These are phyloP conservation scores for Artemisia annua DNA, from an alignment of 129 eudicot species.

Conservation along the genomic window DNA sequence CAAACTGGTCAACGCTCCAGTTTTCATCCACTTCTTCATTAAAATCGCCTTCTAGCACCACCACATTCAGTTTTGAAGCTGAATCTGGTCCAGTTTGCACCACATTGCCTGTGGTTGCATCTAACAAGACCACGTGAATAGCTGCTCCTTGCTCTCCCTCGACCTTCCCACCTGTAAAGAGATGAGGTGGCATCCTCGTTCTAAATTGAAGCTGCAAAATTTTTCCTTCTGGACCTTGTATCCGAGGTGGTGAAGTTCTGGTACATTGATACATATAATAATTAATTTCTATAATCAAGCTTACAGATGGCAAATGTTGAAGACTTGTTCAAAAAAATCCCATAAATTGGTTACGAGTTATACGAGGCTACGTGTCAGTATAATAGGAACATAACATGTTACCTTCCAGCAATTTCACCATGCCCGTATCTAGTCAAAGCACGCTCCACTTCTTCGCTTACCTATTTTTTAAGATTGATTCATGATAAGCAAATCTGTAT, in stretches of 20 bases:
- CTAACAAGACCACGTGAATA: conserved; percentile 46
- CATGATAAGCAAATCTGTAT: conserved; percentile 5
- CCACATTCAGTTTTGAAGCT: conserved; percentile 46
- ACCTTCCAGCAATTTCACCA: conserved; percentile 47
- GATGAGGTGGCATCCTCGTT: conserved; percentile 66
- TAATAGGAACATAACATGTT: conserved; percentile 4
- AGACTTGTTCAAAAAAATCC: background rate
- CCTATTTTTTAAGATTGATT: conserved; percentile 28
- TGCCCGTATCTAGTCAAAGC: conserved; percentile 57
- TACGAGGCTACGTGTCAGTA: too few relatives aligned
- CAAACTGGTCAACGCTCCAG: conserved; percentile 50
- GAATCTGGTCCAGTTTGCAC: conserved; percentile 54
- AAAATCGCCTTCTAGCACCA: conserved; percentile 58
- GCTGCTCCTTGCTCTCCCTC: conserved; percentile 65
- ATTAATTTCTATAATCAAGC: background rate
- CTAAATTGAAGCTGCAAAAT: conserved; percentile 40
- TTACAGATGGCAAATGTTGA: too few relatives aligned
- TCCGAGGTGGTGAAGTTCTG: conserved; percentile 49
- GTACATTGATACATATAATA: background rate
- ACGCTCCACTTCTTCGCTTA: conserved; percentile 63
- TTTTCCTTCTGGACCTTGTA: conserved; percentile 48
- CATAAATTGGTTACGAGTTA: background rate
- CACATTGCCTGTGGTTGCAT: conserved; percentile 44
- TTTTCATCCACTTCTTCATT: conserved; percentile 41
- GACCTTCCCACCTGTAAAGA: conserved; percentile 58